phyloP scores from a whole-genome alignment of 1,139 yeast genomes.

The Yamadazyma sp. region DNA sequence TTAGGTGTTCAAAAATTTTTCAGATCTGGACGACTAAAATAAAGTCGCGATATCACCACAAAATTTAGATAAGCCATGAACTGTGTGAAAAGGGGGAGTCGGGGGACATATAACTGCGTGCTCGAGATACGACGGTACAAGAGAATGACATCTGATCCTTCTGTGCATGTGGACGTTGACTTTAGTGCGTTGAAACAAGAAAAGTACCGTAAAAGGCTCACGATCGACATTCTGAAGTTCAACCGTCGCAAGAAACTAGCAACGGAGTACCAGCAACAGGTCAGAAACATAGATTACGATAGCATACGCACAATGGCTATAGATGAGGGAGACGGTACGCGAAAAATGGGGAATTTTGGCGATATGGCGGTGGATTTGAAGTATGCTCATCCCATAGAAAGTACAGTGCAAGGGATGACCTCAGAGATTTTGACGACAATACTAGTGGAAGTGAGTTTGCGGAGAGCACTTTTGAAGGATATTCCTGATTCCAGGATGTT shows the following conservation, averaged over 20 bases:
- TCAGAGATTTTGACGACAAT: conserved; percentile 20
- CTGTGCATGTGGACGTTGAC: not conserved
- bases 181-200: conserved; percentile 2
- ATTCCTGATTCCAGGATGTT: conserved; percentile 9
- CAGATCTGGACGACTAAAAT: not conserved
- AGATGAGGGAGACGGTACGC: not conserved
- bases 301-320: not conserved
- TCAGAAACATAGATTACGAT: conserved; percentile 1
- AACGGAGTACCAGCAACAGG: conserved; percentile 2
- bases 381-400: conserved; percentile 12
- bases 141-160: not conserved
- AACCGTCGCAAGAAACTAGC: conserved; percentile 5
- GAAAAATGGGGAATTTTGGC: not conserved
- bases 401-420: conserved; percentile 9
- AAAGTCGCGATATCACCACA: conserved; percentile 2
- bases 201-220: conserved; percentile 10
- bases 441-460: conserved; percentile 26
- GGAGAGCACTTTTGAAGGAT: conserved; percentile 17
- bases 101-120: not conserved
- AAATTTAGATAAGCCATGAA: not conserved
- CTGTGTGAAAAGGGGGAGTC: not conserved
- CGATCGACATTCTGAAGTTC: conserved; percentile 8
- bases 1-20: conserved; percentile 1
- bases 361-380: not conserved
- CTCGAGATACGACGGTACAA: conserved; percentile 5